These are phyloP conservation scores for Monosporascus sp. DNA, from an alignment of 2,329 filamentous ascomycete species.

Conservation along the genomic window DNA sequence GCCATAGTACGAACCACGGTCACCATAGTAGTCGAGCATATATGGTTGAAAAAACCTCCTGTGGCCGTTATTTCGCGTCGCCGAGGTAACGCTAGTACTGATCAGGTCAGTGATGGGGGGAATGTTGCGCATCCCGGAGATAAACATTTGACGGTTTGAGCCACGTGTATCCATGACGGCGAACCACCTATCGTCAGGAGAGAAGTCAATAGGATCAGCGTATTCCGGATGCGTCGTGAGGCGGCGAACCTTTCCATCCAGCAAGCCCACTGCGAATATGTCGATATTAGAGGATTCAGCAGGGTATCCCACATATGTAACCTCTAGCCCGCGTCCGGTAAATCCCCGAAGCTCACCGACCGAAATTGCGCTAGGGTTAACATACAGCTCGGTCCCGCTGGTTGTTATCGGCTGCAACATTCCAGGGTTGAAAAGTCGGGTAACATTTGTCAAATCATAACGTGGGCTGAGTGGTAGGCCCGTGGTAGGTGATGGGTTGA, in stretches of 20 bases:
- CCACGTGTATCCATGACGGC: slow-evolving; percentile 40
- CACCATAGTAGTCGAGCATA: slow-evolving; percentile 38
- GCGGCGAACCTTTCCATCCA: slow-evolving; percentile 35
- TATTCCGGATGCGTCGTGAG: slow-evolving; percentile 41
- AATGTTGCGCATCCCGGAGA: slow-evolving; percentile 33
- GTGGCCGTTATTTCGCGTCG: slow-evolving; percentile 40
- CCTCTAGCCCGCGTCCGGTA: slow-evolving; percentile 34
- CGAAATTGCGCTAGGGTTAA: slow-evolving; percentile 27
- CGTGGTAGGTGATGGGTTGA: slow-evolving; percentile 30
- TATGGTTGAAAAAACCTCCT: slow-evolving; percentile 42
- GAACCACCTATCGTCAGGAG: slow-evolving; percentile 37
- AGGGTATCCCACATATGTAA: slow-evolving; percentile 36
- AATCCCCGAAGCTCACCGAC: slow-evolving; percentile 43
- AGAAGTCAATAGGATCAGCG: slow-evolving; percentile 36
- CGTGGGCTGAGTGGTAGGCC: slow-evolving; percentile 25
- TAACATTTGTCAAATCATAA: slow-evolving; percentile 38
- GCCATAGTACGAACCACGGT: slow-evolving; percentile 39
- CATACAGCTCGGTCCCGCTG: slow-evolving; percentile 21
- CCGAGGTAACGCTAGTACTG: slow-evolving; percentile 27
- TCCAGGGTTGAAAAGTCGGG: slow-evolving; percentile 25
- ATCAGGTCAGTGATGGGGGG: slow-evolving; percentile 38
- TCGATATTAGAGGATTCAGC: slow-evolving; percentile 41
- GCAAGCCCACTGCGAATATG: slow-evolving; percentile 35
- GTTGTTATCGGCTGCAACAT: slow-evolving; percentile 14
- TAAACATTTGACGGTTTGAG: slow-evolving; percentile 36